These are phyloP conservation scores for Punica granatum DNA, from an alignment of 345 rosid genomes.

Conservation along the genomic window DNA sequence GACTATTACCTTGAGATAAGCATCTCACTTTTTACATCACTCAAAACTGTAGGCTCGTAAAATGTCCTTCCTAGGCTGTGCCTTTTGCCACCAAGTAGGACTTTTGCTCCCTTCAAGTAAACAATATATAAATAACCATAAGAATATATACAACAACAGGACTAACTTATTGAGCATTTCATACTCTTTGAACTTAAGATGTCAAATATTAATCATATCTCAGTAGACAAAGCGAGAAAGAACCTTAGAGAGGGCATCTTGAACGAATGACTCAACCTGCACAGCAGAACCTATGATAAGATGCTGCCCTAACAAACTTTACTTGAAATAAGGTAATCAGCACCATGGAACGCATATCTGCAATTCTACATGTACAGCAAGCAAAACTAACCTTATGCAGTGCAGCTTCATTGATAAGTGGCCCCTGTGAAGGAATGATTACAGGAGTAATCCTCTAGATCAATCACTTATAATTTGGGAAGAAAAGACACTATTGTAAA, in stretches of 20 bases:
- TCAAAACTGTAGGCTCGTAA: conserved; percentile 86
- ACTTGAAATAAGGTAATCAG: background rate
- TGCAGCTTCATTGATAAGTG: conserved; percentile 91
- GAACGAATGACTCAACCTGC: conserved; percentile 80
- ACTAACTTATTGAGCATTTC: background rate
- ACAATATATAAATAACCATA: background rate
- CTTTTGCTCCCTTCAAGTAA: conserved; percentile 68
- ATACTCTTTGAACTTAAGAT: background rate
- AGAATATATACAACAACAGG: background rate
- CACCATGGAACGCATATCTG: background rate
- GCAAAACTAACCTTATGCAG: conserved; percentile 58
- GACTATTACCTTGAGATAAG: conserved; percentile 55
- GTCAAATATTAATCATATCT: background rate
- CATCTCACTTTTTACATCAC: conserved; percentile 62
- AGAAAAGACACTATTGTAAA: background rate
- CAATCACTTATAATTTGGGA: background rate
- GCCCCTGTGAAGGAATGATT: conserved; percentile 54
- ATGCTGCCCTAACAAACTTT: background rate
- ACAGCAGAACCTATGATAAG: conserved; percentile 9
- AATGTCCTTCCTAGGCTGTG: conserved; percentile 91
- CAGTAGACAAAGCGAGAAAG: conserved; percentile 13
- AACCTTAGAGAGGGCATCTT: conserved; percentile 90
- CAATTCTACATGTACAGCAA: background rate
- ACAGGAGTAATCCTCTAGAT: conserved; percentile 3
- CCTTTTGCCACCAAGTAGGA: conserved; percentile 83